Evolutionary conservation across 2,329 filamentous ascomycete species (phyloP).

Genomic region (Phyllosticta capitalensis): DNA sequence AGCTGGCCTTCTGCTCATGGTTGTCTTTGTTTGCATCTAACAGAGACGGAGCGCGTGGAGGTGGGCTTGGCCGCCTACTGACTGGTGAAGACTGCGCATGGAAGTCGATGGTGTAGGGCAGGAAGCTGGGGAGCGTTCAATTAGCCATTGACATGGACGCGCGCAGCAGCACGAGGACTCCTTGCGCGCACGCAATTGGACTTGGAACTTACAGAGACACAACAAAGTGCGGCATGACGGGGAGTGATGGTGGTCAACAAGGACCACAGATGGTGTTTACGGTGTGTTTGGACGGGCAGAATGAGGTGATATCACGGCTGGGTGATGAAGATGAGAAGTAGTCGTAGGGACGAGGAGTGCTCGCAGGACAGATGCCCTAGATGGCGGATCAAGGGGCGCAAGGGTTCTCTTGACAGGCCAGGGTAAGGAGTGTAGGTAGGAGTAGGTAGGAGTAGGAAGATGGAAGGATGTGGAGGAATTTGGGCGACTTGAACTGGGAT

Average conservation of each 20-base stretch:
- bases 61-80: slow-evolving; percentile 16
- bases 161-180: not conserved
- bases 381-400: not conserved
- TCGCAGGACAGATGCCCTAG: not conserved
- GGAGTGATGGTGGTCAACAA: not conserved
- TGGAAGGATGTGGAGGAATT: not conserved
- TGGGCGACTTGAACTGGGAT: not conserved
- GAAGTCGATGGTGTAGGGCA: slow-evolving; percentile 89
- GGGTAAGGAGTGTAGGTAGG: not conserved
- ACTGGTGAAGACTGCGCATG: slow-evolving; percentile 46
- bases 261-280: not conserved
- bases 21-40: slow-evolving; percentile 38
- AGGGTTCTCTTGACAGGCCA: not conserved
- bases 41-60: slow-evolving; percentile 24
- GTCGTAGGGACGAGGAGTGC: not conserved
- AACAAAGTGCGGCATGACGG: not conserved
- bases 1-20: slow-evolving; percentile 25
- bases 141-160: not conserved
- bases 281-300: not conserved
- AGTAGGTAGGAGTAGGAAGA: not conserved
- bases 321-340: not conserved
- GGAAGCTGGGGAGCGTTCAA: slow-evolving; percentile 50
- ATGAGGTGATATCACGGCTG: not conserved
- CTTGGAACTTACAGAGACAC: not conserved
- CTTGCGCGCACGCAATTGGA: not conserved